Conservation (phyloP, 768 basidiomycete genomes). For the Podaxis mareebaensis region DNA sequence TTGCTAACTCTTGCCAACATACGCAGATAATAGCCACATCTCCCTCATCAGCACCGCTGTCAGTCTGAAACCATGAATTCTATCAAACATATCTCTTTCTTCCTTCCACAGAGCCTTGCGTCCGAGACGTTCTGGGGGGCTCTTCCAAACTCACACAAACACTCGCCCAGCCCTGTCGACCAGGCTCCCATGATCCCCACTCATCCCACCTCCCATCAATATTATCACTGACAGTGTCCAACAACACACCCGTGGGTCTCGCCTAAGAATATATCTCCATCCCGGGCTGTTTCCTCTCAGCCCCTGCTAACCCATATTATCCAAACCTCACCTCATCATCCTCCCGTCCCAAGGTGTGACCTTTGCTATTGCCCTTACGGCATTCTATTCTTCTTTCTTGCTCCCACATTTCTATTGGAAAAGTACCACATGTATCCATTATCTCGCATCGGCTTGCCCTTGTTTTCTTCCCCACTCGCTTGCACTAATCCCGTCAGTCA, state of each 20-base stretch:
- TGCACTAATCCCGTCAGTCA: neutral
- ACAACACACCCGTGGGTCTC: slow-evolving; percentile 6
- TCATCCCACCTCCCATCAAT: neutral
- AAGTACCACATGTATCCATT: slow-evolving; percentile 7
- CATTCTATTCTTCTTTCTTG: slow-evolving; percentile 5
- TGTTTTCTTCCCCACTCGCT: neutral
- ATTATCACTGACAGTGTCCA: slow-evolving; percentile 6
- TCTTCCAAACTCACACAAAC: slow-evolving; percentile 2
- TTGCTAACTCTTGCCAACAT: neutral
- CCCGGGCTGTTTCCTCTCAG: slow-evolving; percentile 13
- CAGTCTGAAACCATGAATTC: slow-evolving; percentile 7
- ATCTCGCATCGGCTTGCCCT: neutral
- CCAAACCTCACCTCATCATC: neutral
- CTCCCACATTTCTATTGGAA: slow-evolving; percentile 7
- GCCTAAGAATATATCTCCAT: slow-evolving; percentile 7
- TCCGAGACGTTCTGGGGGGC: neutral
- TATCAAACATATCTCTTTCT: slow-evolving; percentile 3
- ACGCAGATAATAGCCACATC: neutral
- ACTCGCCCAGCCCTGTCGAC: neutral
- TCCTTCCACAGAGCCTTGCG: neutral
- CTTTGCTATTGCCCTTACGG: slow-evolving; percentile 4
- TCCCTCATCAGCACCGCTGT: slow-evolving; percentile 13
- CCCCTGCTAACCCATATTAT: neutral
- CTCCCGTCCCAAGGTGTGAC: neutral
- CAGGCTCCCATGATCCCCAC: slow-evolving; percentile 4